phyloP scores from a whole-genome alignment of 78 protist genomes.

The Dictyostelium capitatum region DNA sequence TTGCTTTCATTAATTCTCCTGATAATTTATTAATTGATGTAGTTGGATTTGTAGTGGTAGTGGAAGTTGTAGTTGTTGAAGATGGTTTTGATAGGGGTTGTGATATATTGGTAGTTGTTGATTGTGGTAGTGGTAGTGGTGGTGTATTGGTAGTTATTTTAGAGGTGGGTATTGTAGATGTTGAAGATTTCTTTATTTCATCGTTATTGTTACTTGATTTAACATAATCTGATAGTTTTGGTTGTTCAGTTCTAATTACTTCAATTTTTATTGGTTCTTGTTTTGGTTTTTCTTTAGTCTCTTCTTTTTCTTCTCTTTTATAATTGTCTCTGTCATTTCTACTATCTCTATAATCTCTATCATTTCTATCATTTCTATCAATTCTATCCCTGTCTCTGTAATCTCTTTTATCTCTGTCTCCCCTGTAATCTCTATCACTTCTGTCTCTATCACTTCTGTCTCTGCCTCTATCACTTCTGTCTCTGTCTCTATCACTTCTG shows the following conservation, averaged over 20 bases:
- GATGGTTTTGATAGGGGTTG: background rate
- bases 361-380: background rate
- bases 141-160: background rate
- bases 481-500: background rate
- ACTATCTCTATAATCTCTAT: background rate
- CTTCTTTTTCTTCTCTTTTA: background rate
- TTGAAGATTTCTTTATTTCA: background rate
- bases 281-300: background rate
- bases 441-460: conserved; percentile 38
- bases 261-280: background rate
- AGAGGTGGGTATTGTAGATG: background rate
- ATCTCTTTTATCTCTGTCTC: background rate
- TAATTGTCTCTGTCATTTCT: background rate
- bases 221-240: conserved; percentile 21
- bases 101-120: background rate
- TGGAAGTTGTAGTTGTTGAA: background rate
- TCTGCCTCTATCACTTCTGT: background rate
- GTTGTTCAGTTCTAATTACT: conserved; percentile 64
- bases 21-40: conserved; percentile 30
- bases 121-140: background rate
- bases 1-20: conserved; percentile 69
- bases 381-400: background rate
- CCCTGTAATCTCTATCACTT: conserved; percentile 8
- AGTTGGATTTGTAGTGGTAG: background rate
- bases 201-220: background rate